Evolutionary conservation across 805 yeast genomes (phyloP).

Genomic region (Candida ponderosae): DNA sequence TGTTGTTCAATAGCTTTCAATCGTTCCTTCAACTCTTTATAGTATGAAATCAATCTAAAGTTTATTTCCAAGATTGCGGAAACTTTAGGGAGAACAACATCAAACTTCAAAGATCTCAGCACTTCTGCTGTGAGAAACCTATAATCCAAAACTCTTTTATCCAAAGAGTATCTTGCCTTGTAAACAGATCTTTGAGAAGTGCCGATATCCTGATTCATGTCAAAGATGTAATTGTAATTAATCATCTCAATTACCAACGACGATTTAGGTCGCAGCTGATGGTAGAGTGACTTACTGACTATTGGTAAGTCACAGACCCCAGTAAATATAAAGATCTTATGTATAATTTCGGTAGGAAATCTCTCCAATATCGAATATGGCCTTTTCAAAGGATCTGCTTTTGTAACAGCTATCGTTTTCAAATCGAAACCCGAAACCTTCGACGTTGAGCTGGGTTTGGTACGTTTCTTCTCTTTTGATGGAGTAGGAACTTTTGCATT

Average conservation of each 20-base stretch:
- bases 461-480: not conserved
- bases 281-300: constrained; percentile 22
- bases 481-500: not conserved
- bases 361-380: constrained; percentile 17
- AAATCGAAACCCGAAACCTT: not conserved
- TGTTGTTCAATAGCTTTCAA: too few species aligned
- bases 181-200: constrained; percentile 1
- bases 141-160: constrained; percentile 9
- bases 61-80: constrained; percentile 8
- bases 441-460: not conserved
- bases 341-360: constrained; percentile 37
- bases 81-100: constrained; percentile 17
- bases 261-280: constrained; percentile 18
- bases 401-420: not conserved
- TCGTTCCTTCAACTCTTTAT: constrained; percentile 11
- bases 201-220: constrained; percentile 6
- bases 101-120: constrained; percentile 16
- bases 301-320: constrained; percentile 30
- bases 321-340: constrained; percentile 28
- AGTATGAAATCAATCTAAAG: constrained; percentile 8
- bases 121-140: constrained; percentile 16
- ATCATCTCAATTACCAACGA: constrained; percentile 15
- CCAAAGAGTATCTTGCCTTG: constrained; percentile 11
- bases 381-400: not conserved
- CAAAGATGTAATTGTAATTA: constrained; percentile 7